These are phyloP conservation scores for Botrytis sinoallii DNA, from an alignment of 2,329 filamentous ascomycete genomes.

Conservation along the genomic window DNA sequence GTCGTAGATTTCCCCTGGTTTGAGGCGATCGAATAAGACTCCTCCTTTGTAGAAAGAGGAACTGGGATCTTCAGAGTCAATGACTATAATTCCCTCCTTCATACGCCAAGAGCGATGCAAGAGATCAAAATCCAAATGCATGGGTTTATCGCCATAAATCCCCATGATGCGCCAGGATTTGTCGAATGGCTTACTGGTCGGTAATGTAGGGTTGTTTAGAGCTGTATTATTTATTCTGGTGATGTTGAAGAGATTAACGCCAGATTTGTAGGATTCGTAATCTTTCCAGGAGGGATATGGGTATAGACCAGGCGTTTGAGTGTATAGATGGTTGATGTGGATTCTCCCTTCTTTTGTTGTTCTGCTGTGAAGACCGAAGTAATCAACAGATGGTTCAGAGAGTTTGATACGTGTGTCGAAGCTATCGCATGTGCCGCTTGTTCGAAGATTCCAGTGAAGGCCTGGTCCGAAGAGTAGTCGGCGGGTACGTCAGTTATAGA, in stretches of 20 bases:
- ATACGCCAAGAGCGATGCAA: conserved; percentile 1
- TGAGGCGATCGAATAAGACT: neutral
- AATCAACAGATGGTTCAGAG: neutral
- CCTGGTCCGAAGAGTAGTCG: neutral
- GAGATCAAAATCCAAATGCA: conserved; percentile 9
- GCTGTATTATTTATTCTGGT: neutral
- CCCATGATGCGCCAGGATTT: neutral
- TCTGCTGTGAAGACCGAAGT: neutral
- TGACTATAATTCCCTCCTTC: neutral
- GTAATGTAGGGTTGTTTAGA: neutral
- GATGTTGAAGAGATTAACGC: neutral
- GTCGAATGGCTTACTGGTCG: neutral
- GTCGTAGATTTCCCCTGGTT: neutral
- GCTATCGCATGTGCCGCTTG: neutral
- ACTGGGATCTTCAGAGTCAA: neutral
- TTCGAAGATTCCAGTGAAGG: neutral
- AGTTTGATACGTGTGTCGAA: conserved; percentile 6
- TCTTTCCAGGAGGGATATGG: neutral
- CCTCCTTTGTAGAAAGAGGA: neutral
- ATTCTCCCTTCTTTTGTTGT: neutral
- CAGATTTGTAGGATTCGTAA: neutral
- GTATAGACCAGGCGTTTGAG: neutral
- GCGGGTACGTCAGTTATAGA: neutral
- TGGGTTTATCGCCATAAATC: neutral
- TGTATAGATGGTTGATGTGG: neutral